phyloP scores from a whole-genome alignment of 768 basidiomycete genomes.

The Dacryopinax spathularia region DNA sequence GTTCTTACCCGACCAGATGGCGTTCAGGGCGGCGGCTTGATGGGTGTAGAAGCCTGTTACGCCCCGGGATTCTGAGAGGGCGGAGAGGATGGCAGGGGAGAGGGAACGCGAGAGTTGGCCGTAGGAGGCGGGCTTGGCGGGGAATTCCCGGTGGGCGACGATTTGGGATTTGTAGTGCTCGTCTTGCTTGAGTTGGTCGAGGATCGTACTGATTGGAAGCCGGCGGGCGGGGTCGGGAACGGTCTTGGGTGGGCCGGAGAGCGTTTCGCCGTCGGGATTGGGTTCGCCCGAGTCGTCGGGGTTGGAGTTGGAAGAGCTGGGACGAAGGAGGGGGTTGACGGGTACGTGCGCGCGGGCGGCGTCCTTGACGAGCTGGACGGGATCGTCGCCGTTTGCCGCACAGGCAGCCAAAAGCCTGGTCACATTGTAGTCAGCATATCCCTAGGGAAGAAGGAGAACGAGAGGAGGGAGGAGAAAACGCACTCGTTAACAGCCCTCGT shows the following conservation, averaged over 20 bases:
- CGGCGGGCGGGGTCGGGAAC: slow-evolving; percentile 38
- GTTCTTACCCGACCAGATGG: slow-evolving; percentile 41
- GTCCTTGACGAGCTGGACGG: slow-evolving; percentile 45
- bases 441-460: not conserved
- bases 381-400: slow-evolving; percentile 36
- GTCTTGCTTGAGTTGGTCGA: slow-evolving; percentile 43
- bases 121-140: slow-evolving; percentile 36
- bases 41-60: slow-evolving; percentile 53
- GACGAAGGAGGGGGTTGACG: slow-evolving; percentile 35
- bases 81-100: slow-evolving; percentile 40
- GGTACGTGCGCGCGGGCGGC: slow-evolving; percentile 63
- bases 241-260: slow-evolving; percentile 9
- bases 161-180: slow-evolving; percentile 64
- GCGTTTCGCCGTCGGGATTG: slow-evolving; percentile 7
- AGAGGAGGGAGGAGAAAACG: slow-evolving; percentile 9
- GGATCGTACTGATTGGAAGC: slow-evolving; percentile 41
- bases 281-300: slow-evolving; percentile 5
- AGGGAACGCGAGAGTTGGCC: slow-evolving; percentile 41
- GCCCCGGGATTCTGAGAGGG: slow-evolving; percentile 42
- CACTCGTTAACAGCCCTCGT: slow-evolving; percentile 55
- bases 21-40: slow-evolving; percentile 59
- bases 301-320: too few species aligned
- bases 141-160: slow-evolving; percentile 38
- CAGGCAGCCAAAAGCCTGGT: slow-evolving; percentile 48
- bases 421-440: not conserved